Base-by-base conservation (phyloP, 2,329 filamentous ascomycete species). In the Magnaporthales sp. region DNA sequence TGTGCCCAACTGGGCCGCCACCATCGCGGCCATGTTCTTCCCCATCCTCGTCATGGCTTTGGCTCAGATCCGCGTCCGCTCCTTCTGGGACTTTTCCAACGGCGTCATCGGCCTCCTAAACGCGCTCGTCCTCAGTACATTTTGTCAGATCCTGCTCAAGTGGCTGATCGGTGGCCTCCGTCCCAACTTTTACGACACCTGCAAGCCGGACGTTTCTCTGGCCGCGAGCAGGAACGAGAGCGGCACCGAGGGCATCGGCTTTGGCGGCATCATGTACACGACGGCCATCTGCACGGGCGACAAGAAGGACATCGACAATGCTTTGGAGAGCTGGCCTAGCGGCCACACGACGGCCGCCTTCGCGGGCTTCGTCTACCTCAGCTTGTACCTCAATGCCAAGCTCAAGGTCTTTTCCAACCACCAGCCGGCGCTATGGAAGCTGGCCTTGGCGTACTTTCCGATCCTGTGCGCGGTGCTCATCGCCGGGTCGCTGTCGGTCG, bases 121-220 rank as follows among this genome's bases (percentile, higher is more conserved):
- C 79, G 81, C 85, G 0, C 82, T 91, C 69, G 89, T 91, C 76
- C 80, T 83, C 6, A 88, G 88, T 3, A 86, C 89, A 15, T 85
- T 92, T 63, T 91, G 92, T 78, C 90, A 92, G 73, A 89, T 92
- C 70, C 88, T 91, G 73, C 72, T 92, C 74, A 92, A 92, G 77
- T 89, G 85, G 83, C 83, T 92, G 56, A 91, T 92, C 69, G 90
- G 90, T 13, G 89, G 89, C 19, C 78, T 90, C 26, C 83, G 89
- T n/a, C 89, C 89, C 1, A 86, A 91, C 74, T 92, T 91, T 78
- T 81, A 91, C 24, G 82, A 81, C 26, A 88, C 90, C 66, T 92
- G 89, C 72, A 84, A 89, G 74, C 90, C 89, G 0, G 81, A 82
- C 67, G 70, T 76, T 81, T 80, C 60, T 81, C 80, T 7, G 71